Conservation (phyloP, 495 filamentous ascomycete genomes). For the Penicilliopsis zonata region DNA sequence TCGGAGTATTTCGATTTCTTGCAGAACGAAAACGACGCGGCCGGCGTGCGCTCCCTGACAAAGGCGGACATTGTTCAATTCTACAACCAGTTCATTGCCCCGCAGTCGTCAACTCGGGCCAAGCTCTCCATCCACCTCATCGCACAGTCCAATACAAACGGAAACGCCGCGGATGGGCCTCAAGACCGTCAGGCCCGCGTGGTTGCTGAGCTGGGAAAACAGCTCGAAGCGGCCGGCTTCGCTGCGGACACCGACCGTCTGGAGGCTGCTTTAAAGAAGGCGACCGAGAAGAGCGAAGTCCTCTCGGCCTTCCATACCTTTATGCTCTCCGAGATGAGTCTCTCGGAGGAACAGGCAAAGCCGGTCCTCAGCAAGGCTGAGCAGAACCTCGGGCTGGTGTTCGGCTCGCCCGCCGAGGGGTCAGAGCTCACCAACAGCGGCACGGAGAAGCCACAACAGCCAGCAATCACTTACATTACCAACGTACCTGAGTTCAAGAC, state of each 20-base stretch:
- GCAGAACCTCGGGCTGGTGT: constrained; percentile 22
- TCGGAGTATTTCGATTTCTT: constrained; percentile 86
- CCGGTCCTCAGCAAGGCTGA: constrained; percentile 33
- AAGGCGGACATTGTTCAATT: constrained; percentile 73
- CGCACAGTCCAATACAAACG: constrained; percentile 48
- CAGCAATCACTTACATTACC: constrained; percentile 42
- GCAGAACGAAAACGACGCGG: constrained; percentile 66
- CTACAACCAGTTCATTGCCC: constrained; percentile 64
- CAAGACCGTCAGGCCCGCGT: constrained; percentile 44
- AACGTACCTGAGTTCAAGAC: constrained; percentile 73
- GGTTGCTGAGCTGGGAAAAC: constrained; percentile 32
- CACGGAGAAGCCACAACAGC: constrained; percentile 6
- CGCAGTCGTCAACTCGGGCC: constrained; percentile 56
- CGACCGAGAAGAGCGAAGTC: constrained; percentile 30
- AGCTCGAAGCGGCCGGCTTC: constrained; percentile 40
- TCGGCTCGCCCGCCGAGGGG: constrained; percentile 6
- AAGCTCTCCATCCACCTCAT: constrained; percentile 76
- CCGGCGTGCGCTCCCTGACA: constrained; percentile 56
- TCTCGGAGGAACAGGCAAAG: constrained; percentile 29
- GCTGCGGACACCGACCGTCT: constrained; percentile 31
- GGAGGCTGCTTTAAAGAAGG: constrained; percentile 25
- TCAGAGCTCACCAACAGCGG: constrained; percentile 22
- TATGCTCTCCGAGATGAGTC: constrained; percentile 32
- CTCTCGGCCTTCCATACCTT: constrained; percentile 33
- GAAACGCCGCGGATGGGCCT: constrained; percentile 15